A percentile compares a stretch with the other conserved stretches of the same genome.
Conservation (phyloP, 2,329 filamentous ascomycete species). For the Colletotrichum navitas region DNA sequence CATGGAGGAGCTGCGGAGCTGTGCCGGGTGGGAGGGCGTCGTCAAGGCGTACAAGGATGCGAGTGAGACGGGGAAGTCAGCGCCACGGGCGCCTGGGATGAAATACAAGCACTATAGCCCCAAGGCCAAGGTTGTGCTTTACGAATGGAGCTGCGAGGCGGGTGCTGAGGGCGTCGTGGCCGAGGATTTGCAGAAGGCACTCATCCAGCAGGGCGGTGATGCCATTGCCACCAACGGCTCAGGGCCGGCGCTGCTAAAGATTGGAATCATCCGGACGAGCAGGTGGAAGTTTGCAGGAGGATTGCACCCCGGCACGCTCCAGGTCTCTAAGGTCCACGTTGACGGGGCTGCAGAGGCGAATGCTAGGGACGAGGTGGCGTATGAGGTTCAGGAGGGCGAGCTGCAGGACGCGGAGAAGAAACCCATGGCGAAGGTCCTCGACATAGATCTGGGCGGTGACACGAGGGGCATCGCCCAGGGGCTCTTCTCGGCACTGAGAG, state of each 20-base stretch:
- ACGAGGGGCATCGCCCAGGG: conserved; percentile 84
- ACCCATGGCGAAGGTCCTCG: conserved; percentile 64
- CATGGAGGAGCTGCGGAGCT: conserved; percentile 80
- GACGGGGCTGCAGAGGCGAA: conserved; percentile 43
- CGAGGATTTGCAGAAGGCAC: conserved; percentile 51
- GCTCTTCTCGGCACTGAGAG: conserved; percentile 87
- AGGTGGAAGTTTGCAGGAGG: conserved; percentile 63
- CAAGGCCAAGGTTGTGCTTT: conserved; percentile 85
- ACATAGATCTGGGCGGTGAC: conserved; percentile 79
- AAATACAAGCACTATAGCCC: conserved; percentile 99
- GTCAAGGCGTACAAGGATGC: conserved; percentile 83
- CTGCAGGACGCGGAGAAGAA: conserved; percentile 52
- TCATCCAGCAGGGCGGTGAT: conserved; percentile 39
- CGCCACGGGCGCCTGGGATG: conserved; percentile 93
- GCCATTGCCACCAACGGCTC: conserved; percentile 43
- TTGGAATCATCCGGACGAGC: conserved; percentile 69
- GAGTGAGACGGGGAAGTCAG: conserved; percentile 71
- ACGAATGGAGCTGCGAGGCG: conserved; percentile 67
- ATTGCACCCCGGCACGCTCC: conserved; percentile 51
- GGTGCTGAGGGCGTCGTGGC: conserved; percentile 53
- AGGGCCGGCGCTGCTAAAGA: conserved; percentile 45
- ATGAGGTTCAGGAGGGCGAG: conserved; percentile 57
- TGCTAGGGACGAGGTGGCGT: conserved; percentile 50
- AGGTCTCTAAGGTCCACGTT: conserved; percentile 47
- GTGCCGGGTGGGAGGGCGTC: conserved; percentile 85